Conservation (phyloP, 1,284 basidiomycete genomes). For the Gyrodon tennesseensis region DNA sequence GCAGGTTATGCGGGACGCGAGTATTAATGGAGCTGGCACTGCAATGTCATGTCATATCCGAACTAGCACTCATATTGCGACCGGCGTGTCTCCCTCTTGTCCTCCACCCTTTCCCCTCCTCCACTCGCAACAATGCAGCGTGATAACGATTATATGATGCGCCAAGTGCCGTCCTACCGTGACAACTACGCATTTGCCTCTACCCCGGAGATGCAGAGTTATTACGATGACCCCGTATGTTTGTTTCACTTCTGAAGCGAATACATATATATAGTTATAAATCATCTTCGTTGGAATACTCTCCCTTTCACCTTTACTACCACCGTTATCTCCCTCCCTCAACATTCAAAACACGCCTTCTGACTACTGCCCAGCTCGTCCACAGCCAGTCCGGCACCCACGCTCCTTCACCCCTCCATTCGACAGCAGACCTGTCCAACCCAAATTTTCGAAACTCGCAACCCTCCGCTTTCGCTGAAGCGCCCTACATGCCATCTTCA, state of each 20-base stretch:
- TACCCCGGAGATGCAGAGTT: conserved; percentile 40
- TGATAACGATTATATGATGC: conserved; percentile 38
- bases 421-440: conserved; percentile 28
- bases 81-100: not conserved
- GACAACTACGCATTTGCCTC: conserved; percentile 30
- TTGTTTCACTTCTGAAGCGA: conserved; percentile 12
- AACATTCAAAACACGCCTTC: not conserved
- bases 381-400: conserved; percentile 36
- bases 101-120: not conserved
- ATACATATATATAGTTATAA: conserved; percentile 27
- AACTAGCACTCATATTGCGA: conserved; percentile 9
- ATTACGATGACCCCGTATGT: conserved; percentile 42
- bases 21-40: no score
- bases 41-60: conserved; percentile 6
- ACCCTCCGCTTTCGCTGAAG: conserved; percentile 35
- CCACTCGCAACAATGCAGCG: conserved; percentile 32
- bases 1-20: not conserved
- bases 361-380: conserved; percentile 32
- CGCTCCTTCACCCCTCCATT: conserved; percentile 39
- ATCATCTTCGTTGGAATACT: conserved; percentile 3
- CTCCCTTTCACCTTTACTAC: conserved; percentile 4
- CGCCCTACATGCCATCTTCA: conserved; percentile 37
- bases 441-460: conserved; percentile 37
- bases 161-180: conserved; percentile 37
- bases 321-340: no score